A percentile compares a stretch with the other conserved stretches of the same genome.
phyloP scores from a whole-genome alignment of 495 filamentous ascomycete genomes.

The Polyplosphaeria fusca region DNA sequence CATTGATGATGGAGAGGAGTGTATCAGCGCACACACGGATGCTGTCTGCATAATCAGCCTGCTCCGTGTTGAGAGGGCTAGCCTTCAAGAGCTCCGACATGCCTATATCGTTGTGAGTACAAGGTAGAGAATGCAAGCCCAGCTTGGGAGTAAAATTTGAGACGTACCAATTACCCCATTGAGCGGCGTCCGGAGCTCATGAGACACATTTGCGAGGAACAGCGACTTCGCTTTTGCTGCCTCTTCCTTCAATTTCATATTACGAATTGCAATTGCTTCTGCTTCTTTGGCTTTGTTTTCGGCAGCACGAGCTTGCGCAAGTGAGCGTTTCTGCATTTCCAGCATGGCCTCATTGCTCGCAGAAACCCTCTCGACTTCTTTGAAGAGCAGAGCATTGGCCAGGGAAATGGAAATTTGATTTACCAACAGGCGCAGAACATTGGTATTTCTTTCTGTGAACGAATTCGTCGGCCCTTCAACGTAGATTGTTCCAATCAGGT shows the following conservation, averaged over 20 bases:
- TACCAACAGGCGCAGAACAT: slow-evolving; percentile 78
- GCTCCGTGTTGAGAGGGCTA: slow-evolving; percentile 71
- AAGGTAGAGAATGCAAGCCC: too few species aligned
- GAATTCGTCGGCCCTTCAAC: slow-evolving; percentile 63
- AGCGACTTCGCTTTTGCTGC: slow-evolving; percentile 87
- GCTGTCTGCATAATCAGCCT: slow-evolving; percentile 87
- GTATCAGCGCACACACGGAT: slow-evolving; percentile 88
- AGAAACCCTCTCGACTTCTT: slow-evolving; percentile 49
- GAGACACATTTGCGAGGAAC: slow-evolving; percentile 89
- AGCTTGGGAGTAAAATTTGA: too few species aligned
- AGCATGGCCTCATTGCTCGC: slow-evolving; percentile 81
- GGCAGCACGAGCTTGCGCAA: slow-evolving; percentile 73
- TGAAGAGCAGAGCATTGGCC: slow-evolving; percentile 82
- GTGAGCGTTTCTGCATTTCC: slow-evolving; percentile 75
- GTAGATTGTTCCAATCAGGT: slow-evolving; percentile 79
- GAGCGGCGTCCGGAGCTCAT: slow-evolving; percentile 76
- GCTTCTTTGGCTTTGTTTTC: slow-evolving; percentile 80
- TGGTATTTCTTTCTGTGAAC: slow-evolving; percentile 68
- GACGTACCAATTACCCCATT: slow-evolving; percentile 89
- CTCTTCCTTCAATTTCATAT: slow-evolving; percentile 85
- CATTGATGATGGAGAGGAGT: slow-evolving; percentile 89
- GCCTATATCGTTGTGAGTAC: too few species aligned
- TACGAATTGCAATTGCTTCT: slow-evolving; percentile 78
- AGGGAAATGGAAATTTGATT: slow-evolving; percentile 88
- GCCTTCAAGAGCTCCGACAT: slow-evolving; percentile 83